Evolutionary conservation across 2,329 filamentous ascomycete genomes (phyloP).

Genomic region (Trichoderma arundinaceum): DNA sequence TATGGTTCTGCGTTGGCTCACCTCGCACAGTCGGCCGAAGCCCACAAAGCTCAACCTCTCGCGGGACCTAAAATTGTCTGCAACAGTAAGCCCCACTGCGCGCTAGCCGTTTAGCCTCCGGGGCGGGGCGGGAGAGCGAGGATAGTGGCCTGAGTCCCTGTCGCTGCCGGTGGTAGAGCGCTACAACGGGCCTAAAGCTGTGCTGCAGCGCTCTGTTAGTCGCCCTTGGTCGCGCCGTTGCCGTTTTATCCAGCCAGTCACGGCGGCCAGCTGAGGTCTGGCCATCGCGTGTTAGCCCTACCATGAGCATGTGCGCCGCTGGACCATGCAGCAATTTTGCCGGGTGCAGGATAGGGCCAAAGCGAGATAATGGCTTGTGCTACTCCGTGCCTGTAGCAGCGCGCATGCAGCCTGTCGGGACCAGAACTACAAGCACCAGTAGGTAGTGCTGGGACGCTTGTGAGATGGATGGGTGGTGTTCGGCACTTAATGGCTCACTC

Average conservation of each 20-base stretch:
- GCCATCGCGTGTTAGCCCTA: constrained; percentile 7
- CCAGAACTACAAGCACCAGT: not conserved
- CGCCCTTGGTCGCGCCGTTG: not conserved
- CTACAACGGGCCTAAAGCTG: not conserved
- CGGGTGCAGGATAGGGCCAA: not conserved
- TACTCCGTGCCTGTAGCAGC: not conserved
- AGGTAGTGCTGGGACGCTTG: not conserved
- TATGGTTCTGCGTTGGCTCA: not conserved
- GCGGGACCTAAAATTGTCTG: constrained; percentile 9
- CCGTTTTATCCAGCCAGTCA: constrained; percentile 28
- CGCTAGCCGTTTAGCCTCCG: constrained; percentile 22
- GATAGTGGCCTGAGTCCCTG: constrained; percentile 4
- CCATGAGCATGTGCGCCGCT: not conserved
- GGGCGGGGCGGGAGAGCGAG: constrained; percentile 15
- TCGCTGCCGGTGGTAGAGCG: not conserved
- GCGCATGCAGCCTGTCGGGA: not conserved
- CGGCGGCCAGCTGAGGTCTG: not conserved
- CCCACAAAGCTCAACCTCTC: not conserved
- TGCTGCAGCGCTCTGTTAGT: not conserved
- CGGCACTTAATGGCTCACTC: constrained; percentile 22
- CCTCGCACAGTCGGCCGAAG: not conserved
- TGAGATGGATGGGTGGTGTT: constrained; percentile 12
- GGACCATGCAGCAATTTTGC: constrained; percentile 1
- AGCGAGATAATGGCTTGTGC: not conserved
- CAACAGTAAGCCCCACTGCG: not conserved